Base-by-base conservation (phyloP, 2,329 filamentous ascomycete genomes). In the Paraphaeosphaeria minitans region DNA sequence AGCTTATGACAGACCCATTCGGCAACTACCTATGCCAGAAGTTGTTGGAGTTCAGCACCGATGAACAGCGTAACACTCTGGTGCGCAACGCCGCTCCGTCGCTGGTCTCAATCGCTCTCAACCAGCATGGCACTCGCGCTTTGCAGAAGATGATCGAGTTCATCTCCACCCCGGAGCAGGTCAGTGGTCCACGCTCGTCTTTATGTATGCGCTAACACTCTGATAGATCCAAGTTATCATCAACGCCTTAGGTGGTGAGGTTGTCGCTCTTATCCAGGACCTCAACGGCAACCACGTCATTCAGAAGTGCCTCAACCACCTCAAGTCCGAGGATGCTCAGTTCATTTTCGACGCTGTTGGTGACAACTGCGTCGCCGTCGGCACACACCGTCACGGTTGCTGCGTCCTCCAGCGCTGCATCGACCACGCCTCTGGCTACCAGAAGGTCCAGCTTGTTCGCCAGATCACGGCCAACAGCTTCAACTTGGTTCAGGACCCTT, bases 121-220 rank as follows among this genome's bases (percentile, higher is more conserved):
- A 99, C 79, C 94, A 97, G 80, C 95, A 99, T 76, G 95, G 95
- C 67, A 99, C 95, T 59, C 89, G 95, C 55, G 95, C 95, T 63
- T 81, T 99, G 59, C 95, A 99, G 81, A 99, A 98, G 85, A 99
- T 99, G 95, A 99, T 99, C 66, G 95, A 99, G 79, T 96, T 92
- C 75, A 91, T 99, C 71, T 91, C 89, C 53, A 96, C 92, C 27
- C 84, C 88, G 3, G 88, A 90, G 71, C 95, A 99, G 77, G 79
- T 74, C 19, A 57, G 66, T 78, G 19, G 19, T 9, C 8, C 1
- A 19, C 22, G 4, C 21, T 13, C 12, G 12, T 13, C 13, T 31
- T 47, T 27, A 6, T 21, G 7, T 7, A 31, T 8, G 27, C 42
- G 53, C 69, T 68, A 59, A 71, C 53, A 13, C 35, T 13, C 21